Evolutionary conservation across 306 rosid genomes (phyloP).

Genomic region (Quercus robur): DNA sequence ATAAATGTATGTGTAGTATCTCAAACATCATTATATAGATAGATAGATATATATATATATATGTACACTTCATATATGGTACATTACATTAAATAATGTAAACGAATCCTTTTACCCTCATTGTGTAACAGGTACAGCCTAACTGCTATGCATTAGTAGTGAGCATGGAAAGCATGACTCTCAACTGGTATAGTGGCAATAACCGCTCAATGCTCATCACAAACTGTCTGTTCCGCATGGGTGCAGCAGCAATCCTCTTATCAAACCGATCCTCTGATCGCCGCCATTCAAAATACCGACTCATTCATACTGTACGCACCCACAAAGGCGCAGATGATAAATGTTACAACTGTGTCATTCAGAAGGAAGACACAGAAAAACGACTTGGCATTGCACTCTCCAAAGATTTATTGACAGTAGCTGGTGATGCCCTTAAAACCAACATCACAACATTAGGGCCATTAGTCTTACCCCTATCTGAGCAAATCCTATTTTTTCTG

Average conservation of each 20-base stretch:
- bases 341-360: not conserved
- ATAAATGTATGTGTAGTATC: too few relatives aligned
- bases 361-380: not conserved
- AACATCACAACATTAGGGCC: conserved; percentile 2
- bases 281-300: not conserved
- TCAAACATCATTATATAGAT: too few relatives aligned
- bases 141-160: not conserved
- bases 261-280: not conserved
- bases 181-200: not conserved
- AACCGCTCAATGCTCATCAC: not conserved
- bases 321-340: conserved; percentile 2
- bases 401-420: not conserved
- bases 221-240: conserved; percentile 1
- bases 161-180: conserved; percentile 6
- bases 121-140: not conserved
- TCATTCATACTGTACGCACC: not conserved
- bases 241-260: not conserved
- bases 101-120: too few relatives aligned
- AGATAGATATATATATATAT: too few relatives aligned
- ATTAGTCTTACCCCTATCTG: not conserved
- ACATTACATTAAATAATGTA: too few relatives aligned
- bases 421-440: not conserved
- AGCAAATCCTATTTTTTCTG: not conserved
- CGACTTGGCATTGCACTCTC: not conserved
- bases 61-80: too few relatives aligned